Evolutionary conservation across 1,284 basidiomycete genomes (phyloP), one percentile per base, ranked within the genome.

Genomic region (Apiotrichum domesticum): DNA sequence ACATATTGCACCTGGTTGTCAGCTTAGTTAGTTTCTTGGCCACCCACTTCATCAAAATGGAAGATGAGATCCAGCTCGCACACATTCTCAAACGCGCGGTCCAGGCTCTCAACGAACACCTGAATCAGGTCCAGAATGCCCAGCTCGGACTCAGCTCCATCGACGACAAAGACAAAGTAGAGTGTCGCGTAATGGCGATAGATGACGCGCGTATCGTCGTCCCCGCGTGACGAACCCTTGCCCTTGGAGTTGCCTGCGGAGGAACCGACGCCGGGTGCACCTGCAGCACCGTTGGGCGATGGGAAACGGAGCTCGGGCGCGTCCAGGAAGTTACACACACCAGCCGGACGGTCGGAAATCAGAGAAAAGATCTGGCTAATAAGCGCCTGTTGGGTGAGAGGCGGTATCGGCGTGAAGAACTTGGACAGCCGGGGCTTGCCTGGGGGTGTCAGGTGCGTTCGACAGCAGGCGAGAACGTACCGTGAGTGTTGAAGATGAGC

Each of bases 51-150:
- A 74, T 98, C 95, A 69, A 97, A 98, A 77, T 98, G 92, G 76
- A 98, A 98, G 57, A 98, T 95, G 33, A 99, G 81, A 74, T 99
- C 96, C 46, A 99, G 81, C 77, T 99, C 96, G 79, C 96, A 98
- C 0, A 99, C 96, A 69, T 98, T 98, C 79, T 97, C 93, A 71
- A 98, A 99, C 32, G 90, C 87, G 46, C 91, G 82, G 74, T 99
- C 96, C 34, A 99, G 81, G 1, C 90, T 87, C 78, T 99, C 96
- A 48, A 99, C 96, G 70, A 99, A 93, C 10, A 98, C 95, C 82
- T 99, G 96, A 50, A 99, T 98, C 59, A 99, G 77, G 71, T 99
- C 96, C 48, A 99, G 78, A 57, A 98, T 90, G 1, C 94, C 96
- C 11, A 99, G 81, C 76, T 98, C 95, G 69, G 90, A 94, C 79